Evolutionary conservation across 2,329 filamentous ascomycete species (phyloP).

Genomic region (Ceratocystis cacaofunesta): DNA sequence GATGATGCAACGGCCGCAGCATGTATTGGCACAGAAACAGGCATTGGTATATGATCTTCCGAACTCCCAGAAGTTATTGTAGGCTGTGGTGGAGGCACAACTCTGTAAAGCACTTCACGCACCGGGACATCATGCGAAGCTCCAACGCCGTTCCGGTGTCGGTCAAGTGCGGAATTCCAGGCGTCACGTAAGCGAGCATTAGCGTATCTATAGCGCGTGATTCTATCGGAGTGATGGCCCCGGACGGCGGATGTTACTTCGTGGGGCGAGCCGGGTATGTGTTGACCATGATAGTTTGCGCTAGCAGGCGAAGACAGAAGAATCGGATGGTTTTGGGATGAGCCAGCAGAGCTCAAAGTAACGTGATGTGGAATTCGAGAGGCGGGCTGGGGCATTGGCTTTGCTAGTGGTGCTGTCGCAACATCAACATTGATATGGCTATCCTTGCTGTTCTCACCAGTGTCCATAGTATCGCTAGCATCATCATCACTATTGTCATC

Average conservation of each 20-base stretch:
- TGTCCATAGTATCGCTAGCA: not conserved
- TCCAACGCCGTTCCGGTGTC: not conserved
- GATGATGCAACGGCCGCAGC: not conserved
- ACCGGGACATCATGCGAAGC: not conserved
- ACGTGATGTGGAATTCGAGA: not conserved
- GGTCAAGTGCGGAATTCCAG: slow-evolving; percentile 6
- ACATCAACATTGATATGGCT: not conserved
- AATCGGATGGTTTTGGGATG: not conserved
- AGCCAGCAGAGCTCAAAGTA: not conserved
- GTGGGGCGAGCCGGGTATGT: not conserved
- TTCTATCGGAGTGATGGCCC: not conserved
- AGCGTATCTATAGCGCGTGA: not conserved
- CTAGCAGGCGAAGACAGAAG: not conserved
- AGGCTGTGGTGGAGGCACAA: not conserved
- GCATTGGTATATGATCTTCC: not conserved
- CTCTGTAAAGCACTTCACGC: slow-evolving; percentile 1
- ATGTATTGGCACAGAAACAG: not conserved
- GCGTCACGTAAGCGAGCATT: not conserved
- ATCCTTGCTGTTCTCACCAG: slow-evolving; percentile 4
- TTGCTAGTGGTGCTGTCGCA: not conserved
- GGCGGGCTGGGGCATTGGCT: not conserved
- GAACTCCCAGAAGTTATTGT: not conserved
- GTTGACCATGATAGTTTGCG: not conserved
- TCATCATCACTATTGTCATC: slow-evolving; percentile 3
- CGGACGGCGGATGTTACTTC: not conserved